Base-by-base conservation (phyloP, 2,329 filamentous ascomycete genomes). In the Myriosclerotinia curreyana region DNA sequence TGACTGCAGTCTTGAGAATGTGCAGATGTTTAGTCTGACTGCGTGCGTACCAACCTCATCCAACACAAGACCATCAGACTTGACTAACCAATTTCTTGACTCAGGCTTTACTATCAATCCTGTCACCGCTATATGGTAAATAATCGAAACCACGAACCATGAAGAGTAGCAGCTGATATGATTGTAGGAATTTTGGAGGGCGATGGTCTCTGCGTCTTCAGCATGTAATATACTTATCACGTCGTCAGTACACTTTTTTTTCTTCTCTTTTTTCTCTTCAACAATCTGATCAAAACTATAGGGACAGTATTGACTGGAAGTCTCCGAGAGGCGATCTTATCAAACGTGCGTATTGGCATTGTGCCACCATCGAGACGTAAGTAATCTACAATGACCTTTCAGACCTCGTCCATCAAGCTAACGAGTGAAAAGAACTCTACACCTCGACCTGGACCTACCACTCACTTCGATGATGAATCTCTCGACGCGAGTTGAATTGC, bases 391-490 rank as follows among this genome's bases (percentile, higher is more conserved):
- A 36, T 3, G 14, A 48, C 17, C 34, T 40, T 58, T 25, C n/a
- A 12, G 9, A 20, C 17, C n/a, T 14, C 31, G 14, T 38, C 36
- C 55, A 38, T 25, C 15, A 12, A 48, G 2, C n/a, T 59, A 34
- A 59, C 8, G n/a, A n/a, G 15, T 58, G 14, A 42, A 66, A 65
- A 17, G 48, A 15, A 51, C 44, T 64, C 77, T 86, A 58, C 80
- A 85, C 65, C 76, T 86, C 62, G 85, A 87, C 66, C 77, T 87
- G 12, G 83, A 84, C 60, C 71, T 86, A 11, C 83, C 84, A 5
- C 75, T 80, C 44, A 85, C 82, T 4, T 82, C 82, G 9, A 76
- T 87, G 17, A 78, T 82, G 53, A 79, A 77, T 59, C 71, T 84
- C 58, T 82, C 86, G 65, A 77, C 80, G 34, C 68, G 77, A n/a